A percentile compares a stretch with the other conserved stretches of the same genome.
Conservation (phyloP, 23 red algal species). For the Cyanidioschyzon merolae region DNA sequence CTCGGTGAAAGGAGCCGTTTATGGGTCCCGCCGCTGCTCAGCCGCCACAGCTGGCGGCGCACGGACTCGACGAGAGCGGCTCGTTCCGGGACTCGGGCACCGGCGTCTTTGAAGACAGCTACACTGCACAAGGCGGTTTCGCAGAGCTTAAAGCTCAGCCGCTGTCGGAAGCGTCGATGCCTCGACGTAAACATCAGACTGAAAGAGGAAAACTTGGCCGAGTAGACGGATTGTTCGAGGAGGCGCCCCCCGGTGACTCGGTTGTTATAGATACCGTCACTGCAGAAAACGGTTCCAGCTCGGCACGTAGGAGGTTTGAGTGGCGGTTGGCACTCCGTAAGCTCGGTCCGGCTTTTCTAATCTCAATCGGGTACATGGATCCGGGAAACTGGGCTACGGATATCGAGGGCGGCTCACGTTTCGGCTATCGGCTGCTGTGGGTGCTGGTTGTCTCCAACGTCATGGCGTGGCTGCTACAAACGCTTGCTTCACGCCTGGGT, state of each 20-base stretch:
- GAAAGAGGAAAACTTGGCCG: neutral
- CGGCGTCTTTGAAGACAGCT: neutral
- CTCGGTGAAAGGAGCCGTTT: too few relatives aligned
- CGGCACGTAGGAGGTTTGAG: neutral
- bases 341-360: constrained; percentile 87
- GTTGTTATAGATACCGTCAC: neutral
- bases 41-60: neutral
- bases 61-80: neutral
- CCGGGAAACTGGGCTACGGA: constrained; percentile 47
- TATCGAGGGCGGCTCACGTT: constrained; percentile 46
- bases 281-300: neutral
- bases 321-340: constrained; percentile 52
- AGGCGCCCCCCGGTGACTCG: neutral
- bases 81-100: neutral
- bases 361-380: constrained; percentile 58
- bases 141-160: neutral
- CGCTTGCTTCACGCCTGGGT: constrained; percentile 45
- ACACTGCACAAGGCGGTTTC: neutral
- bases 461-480: constrained; percentile 50
- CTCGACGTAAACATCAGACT: neutral
- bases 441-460: constrained; percentile 55
- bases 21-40: neutral
- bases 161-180: neutral
- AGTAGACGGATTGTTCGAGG: neutral
- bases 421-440: constrained; percentile 70